These are phyloP conservation scores for Paralagenidium karlingii DNA, from an alignment of 352 stramenopile genomes.

Conservation along the genomic window DNA sequence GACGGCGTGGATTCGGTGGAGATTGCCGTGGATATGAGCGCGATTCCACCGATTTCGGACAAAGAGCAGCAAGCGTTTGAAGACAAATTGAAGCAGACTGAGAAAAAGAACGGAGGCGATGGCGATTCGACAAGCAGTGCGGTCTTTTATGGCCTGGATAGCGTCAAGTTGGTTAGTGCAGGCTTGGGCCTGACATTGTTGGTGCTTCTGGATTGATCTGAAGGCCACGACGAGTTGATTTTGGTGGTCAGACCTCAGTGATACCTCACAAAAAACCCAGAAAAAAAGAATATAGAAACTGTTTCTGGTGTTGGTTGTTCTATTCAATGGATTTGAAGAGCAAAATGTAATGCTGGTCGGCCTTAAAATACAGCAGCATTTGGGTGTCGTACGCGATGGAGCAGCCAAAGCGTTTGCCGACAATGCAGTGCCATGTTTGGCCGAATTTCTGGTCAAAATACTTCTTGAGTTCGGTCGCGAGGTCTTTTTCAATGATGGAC, in stretches of 20 bases:
- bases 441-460: conserved; percentile 97
- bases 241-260: too few species aligned
- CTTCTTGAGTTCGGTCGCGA: conserved; percentile 98
- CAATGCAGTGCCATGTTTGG: conserved; percentile 92
- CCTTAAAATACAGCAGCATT: conserved; percentile 78
- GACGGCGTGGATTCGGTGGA: conserved; percentile 19
- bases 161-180: too few species aligned
- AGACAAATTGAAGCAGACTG: neutral
- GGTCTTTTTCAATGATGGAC: conserved; percentile 84
- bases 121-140: too few species aligned
- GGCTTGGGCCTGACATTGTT: too few species aligned
- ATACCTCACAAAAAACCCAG: neutral
- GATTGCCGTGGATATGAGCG: conserved; percentile 30
- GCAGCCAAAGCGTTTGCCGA: conserved; percentile 81
- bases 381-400: conserved; percentile 87
- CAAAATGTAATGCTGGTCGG: conserved; percentile 72
- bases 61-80: conserved; percentile 26
- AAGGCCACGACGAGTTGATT: too few species aligned
- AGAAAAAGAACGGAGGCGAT: neutral
- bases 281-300: neutral
- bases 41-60: conserved; percentile 26
- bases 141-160: too few species aligned
- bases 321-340: conserved; percentile 77
- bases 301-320: conserved; percentile 2
- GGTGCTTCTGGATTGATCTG: too few species aligned